These are phyloP conservation scores for Linnemannia schmuckeri DNA, from an alignment of 192 early-diverging fungal genomes.

Conservation along the genomic window DNA sequence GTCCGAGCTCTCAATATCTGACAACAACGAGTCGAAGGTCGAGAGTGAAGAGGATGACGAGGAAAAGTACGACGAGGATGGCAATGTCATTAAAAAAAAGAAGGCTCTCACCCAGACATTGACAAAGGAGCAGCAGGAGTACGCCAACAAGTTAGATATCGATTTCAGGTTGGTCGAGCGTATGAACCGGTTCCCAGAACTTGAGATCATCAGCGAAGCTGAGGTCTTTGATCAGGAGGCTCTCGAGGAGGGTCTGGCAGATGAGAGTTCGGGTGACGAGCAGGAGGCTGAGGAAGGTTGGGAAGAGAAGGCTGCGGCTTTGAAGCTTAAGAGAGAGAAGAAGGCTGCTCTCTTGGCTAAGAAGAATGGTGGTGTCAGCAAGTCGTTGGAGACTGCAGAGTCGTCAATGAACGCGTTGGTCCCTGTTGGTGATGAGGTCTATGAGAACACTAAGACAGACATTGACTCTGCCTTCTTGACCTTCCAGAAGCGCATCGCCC, in stretches of 20 bases:
- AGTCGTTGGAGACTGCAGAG: slow-evolving; percentile 35
- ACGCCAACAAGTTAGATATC: slow-evolving; percentile 54
- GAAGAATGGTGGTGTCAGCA: slow-evolving; percentile 40
- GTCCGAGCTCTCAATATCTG: slow-evolving; percentile 42
- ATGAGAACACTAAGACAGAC: slow-evolving; percentile 83
- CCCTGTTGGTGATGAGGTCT: slow-evolving; percentile 69
- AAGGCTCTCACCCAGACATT: slow-evolving; percentile 33
- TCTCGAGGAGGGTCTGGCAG: slow-evolving; percentile 61
- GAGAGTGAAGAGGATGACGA: slow-evolving; percentile 4
- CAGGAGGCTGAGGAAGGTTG: slow-evolving; percentile 55
- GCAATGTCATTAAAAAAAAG: slow-evolving; percentile 9
- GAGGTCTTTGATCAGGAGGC: slow-evolving; percentile 65
- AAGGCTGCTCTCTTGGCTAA: slow-evolving; percentile 31
- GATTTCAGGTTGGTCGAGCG: slow-evolving; percentile 34
- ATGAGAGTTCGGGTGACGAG: slow-evolving; percentile 53
- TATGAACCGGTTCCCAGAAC: slow-evolving; percentile 67
- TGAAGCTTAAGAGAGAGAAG: slow-evolving; percentile 46
- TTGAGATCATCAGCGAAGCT: slow-evolving; percentile 77
- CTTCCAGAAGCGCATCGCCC: slow-evolving; percentile 87
- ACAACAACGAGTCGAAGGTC: slow-evolving; percentile 9
- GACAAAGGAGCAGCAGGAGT: slow-evolving; percentile 47
- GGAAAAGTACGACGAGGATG: slow-evolving; percentile 42
- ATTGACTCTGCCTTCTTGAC: slow-evolving; percentile 92
- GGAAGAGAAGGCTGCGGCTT: slow-evolving; percentile 40
- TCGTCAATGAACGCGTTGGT: slow-evolving; percentile 58